phyloP scores from a whole-genome alignment of 139 green algal genomes.

The Spirogloea muscicola region DNA sequence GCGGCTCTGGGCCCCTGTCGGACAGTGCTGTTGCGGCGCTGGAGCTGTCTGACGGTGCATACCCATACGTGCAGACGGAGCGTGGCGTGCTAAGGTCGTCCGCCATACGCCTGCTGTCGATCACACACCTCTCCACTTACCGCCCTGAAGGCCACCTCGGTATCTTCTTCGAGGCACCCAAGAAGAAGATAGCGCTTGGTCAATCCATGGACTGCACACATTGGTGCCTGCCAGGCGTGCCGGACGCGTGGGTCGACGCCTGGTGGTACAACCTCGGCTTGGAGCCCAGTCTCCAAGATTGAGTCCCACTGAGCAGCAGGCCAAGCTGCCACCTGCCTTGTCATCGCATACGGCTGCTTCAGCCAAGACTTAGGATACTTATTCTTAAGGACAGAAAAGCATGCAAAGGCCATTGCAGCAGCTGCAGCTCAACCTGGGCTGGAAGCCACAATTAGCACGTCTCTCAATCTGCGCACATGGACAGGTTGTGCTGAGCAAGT shows the following conservation, averaged over 20 bases:
- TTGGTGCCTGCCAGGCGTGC: conserved; percentile 11
- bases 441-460: too few relatives aligned
- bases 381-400: too few relatives aligned
- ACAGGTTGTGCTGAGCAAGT: too few relatives aligned
- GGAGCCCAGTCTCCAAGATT: not conserved
- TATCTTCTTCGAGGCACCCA: not conserved
- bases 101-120: conserved; percentile 1
- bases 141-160: conserved; percentile 7
- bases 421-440: too few relatives aligned
- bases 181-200: not conserved
- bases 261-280: not conserved
- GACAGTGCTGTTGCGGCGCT: not conserved
- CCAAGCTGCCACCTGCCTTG: too few relatives aligned
- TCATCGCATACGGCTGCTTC: too few relatives aligned
- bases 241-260: conserved; percentile 1
- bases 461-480: too few relatives aligned
- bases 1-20: not conserved
- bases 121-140: not conserved
- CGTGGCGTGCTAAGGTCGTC: not conserved
- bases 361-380: too few relatives aligned
- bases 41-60: not conserved
- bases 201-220: conserved; percentile 1
- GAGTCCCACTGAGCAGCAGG: too few relatives aligned
- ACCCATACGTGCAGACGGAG: not conserved
- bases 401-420: too few relatives aligned